These are phyloP conservation scores for Apophysomyces ossiformis DNA, from an alignment of 371 early-diverging fungal genomes.

Conservation along the genomic window DNA sequence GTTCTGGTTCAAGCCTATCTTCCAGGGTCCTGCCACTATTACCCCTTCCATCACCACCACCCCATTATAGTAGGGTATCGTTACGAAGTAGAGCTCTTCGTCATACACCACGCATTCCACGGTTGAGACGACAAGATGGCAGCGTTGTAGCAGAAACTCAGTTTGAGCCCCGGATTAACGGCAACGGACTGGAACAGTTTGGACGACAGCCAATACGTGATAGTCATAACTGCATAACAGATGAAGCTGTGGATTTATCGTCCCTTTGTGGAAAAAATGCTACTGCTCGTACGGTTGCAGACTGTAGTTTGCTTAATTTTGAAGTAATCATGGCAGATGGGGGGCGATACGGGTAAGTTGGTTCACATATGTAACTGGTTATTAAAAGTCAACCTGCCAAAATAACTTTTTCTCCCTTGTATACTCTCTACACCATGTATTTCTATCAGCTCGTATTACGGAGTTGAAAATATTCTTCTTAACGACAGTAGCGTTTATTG, in stretches of 20 bases:
- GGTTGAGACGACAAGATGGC: constrained; percentile 14
- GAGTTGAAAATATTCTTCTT: constrained; percentile 35
- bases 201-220: not conserved
- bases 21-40: constrained; percentile 4
- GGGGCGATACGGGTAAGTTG: constrained; percentile 26
- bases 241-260: constrained; percentile 14
- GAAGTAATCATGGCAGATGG: constrained; percentile 26
- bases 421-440: constrained; percentile 6
- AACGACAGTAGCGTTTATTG: constrained; percentile 36
- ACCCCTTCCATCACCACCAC: constrained; percentile 11
- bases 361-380: not conserved
- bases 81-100: constrained; percentile 18
- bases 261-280: constrained; percentile 13
- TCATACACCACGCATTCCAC: constrained; percentile 22
- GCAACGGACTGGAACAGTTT: not conserved
- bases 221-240: constrained; percentile 9
- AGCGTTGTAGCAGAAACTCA: not conserved
- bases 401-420: too few relatives aligned
- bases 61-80: not conserved
- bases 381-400: not conserved
- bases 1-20: not conserved
- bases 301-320: constrained; percentile 16
- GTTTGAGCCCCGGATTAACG: not conserved
- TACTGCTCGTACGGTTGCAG: not conserved
- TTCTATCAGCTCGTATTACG: constrained; percentile 21